Evolutionary conservation across 2,329 filamentous ascomycete species (phyloP), one percentile per base, ranked within the genome.

Genomic region (Aspergillus pseudotamarii): DNA sequence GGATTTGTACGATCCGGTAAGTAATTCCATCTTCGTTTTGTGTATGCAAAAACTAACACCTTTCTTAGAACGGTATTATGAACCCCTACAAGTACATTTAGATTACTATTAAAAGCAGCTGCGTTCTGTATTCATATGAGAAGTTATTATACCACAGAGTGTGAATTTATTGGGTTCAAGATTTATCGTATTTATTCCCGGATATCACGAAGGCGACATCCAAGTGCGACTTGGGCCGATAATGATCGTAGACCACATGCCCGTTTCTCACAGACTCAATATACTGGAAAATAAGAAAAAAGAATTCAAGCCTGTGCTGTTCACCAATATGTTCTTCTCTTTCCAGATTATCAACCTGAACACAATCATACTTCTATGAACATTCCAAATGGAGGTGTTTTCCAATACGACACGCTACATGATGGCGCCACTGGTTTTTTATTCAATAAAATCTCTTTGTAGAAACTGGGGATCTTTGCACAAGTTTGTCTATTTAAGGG

Each of bases 81-180:
- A 98, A 97, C 81, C 94, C 94, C 0, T 98, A 98, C 84, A 98
- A 98, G 81, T 98, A 97, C 78, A 91, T 98, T 56, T 80, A 75
- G 66, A 68, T 62, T 41, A 55, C 11, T 19, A n/a, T 21, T 21
- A 50, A 58, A 58, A 41, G 30, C 38, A 46, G 9, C 11, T 45
- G 55, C 26, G 19, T 45, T 45, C 19, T 57, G 51, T 43, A 36
- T 57, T 26, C 14, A 21, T 46, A 6, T 23, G 11, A 51, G 28
- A 51, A 32, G 48, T 57, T 43, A 21, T 57, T 57, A 43, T 57
- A 43, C 36, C 55, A 57, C 28, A 26, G 55, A 12, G 34, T 45
- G 55, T 45, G 36, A 57, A 21, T 45, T 16, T 36, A 32, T 23
- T 57, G 28, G 28, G 32, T 28, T 48, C 14, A 36, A 38, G 32